Base-by-base conservation (phyloP, 495 filamentous ascomycete genomes). In the Evansstolkia leycettana region DNA sequence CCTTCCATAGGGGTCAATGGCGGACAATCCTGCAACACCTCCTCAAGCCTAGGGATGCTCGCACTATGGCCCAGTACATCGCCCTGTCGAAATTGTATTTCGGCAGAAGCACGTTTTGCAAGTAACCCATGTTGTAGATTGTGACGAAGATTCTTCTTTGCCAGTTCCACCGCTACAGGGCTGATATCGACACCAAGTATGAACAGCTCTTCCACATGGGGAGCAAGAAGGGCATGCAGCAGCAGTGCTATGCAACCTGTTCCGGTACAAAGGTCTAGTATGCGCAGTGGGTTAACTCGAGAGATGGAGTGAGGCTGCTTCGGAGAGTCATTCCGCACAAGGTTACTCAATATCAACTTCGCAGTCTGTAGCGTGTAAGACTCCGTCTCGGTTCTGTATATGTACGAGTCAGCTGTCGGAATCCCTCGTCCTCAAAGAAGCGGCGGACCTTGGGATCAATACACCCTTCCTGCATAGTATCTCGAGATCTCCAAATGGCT, bases 241-340 rank as follows among this genome's bases (percentile, higher is more conserved):
- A 83, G 73, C 7, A 95, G 72, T 0, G 86, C 60, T 40, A 98
- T 93, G 55, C 90, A 96, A 17, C 90, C 90, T 12, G 83, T 84
- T 3, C 90, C 90, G 0, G 84, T 82, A 53, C 90, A 96, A 17
- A 94, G 57, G 54, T 98, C 90, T 1, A 95, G 49, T 15, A 95
- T 67, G 18, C 65, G 69, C 5, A 90, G 41, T 10, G 40, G 29
- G 24, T 33, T 25, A 15, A 8, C 1, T 11, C 16, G 14, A 3
- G 8, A 9, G 2, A 38, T 11, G 9, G 36, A 16, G 8, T 31
- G 13, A 13, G 13, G 15, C 1, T 35, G 11, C 7, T 31, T 11
- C 24, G 40, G 17, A 25, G 23, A 18, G 18, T 30, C 30, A 29
- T n/a, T n/a, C 18, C 19, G 14, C 15, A 42, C 12, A 33, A 17